Base-by-base conservation (phyloP, 345 rosid genomes). In the Pistacia atlantica region DNA sequence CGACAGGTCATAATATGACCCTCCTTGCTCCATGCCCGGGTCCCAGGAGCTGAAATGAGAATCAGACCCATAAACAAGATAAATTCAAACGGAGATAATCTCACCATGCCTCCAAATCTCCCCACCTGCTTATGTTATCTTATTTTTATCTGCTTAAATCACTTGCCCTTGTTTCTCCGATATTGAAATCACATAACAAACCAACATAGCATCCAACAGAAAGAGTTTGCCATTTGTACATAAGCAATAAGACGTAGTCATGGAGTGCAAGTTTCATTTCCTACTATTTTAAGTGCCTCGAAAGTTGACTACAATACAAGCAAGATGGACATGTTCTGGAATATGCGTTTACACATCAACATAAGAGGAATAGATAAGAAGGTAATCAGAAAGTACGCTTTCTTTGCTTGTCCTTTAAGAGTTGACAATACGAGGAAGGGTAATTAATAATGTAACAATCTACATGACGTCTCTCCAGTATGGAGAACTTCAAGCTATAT, bases 1-100 rank as follows among this genome's bases (percentile, higher is more conserved):
- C 90, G 86, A 75, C 98, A 95, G 45, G 97, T 91, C 82, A 92
- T 86, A 31, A 87, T 49, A 78, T 95, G 99, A 73, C 98, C 99
- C 83, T 95, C 99, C 83, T 91, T 95, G 83, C 99, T 90, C 99
- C 99, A 95, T 20, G 93, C 82, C 8, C 56, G 77, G 54, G 88
- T 86, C 46, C 79, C 83, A 14, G 90, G 82, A 69, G 81, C 69
- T 10, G 83, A 76, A 72, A 79, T 67, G 61, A 69, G 78, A 78
- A 82, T 81, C 80, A 89, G 49, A 22, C 69, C 59, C 55, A 80
- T 55, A 33, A 82, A 74, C 68, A 79, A 48, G 68, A 85, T 62
- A 76, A 84, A 74, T 69, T 69, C 74, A 60, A 60, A 74, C 3
- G 72, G 22, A 25, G 71, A 82, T 65, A 79, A 16, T 73, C 78